Conservation (phyloP, 176 grass and related monocot genomes). For the Thinopyrum elongatum region DNA sequence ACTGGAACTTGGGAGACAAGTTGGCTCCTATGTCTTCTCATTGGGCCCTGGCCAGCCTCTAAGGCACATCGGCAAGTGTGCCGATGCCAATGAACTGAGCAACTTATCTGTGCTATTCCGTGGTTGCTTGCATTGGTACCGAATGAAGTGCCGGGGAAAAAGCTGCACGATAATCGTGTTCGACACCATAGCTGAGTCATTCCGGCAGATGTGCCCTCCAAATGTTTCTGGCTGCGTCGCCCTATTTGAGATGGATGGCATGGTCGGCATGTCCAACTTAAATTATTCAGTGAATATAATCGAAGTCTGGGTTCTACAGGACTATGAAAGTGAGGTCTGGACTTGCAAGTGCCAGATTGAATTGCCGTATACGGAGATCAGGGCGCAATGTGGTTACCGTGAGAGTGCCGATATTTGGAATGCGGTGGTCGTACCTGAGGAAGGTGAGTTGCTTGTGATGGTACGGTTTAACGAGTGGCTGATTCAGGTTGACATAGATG, state of each 20-base stretch:
- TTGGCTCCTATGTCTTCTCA: not conserved
- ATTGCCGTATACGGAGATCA: not conserved
- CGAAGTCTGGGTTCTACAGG: not conserved
- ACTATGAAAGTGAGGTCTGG: not conserved
- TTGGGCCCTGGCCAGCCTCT: not conserved
- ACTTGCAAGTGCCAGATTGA: not conserved
- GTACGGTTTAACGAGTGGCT: not conserved
- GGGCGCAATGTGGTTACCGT: not conserved
- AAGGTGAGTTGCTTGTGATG: not conserved
- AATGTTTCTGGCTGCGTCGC: too few relatives aligned
- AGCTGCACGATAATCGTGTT: too few relatives aligned
- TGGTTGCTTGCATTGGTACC: too few relatives aligned
- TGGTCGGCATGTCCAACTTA: not conserved
- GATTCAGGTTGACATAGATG: not conserved
- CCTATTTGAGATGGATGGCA: not conserved
- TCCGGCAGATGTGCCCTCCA: too few relatives aligned
- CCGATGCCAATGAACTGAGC: not conserved
- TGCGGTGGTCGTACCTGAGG: not conserved
- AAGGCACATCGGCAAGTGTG: not conserved
- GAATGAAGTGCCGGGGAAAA: too few relatives aligned
- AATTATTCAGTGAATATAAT: not conserved
- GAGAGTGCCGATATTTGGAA: not conserved
- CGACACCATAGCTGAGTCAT: too few relatives aligned
- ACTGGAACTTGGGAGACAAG: not conserved
- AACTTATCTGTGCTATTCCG: too few relatives aligned